A percentile compares a stretch with the other conserved stretches of the same genome.
Evolutionary conservation across 495 filamentous ascomycete species (phyloP).

Genomic region (Achaetomiella virescens): DNA sequence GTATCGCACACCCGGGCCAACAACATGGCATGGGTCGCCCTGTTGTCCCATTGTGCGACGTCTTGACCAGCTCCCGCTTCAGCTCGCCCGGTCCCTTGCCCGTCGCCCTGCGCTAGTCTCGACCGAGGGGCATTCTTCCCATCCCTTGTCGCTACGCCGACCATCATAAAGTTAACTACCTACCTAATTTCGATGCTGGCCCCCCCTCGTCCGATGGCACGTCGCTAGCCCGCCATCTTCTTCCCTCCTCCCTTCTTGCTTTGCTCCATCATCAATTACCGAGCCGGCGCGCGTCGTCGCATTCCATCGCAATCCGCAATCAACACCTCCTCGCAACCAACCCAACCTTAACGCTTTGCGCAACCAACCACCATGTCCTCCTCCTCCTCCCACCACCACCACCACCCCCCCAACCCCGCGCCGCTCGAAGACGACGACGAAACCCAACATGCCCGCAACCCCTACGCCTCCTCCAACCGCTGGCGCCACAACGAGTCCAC

Average conservation of each 20-base stretch:
- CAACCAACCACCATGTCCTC: not conserved
- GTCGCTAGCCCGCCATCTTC: not conserved
- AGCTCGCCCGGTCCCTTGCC: not conserved
- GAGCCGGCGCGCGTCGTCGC: too few relatives aligned
- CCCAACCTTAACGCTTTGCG: not conserved
- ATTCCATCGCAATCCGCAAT: too few relatives aligned
- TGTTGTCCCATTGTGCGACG: not conserved
- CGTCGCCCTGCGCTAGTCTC: not conserved
- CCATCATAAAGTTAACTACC: not conserved
- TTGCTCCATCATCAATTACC: constrained; percentile 1
- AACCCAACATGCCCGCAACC: constrained; percentile 33
- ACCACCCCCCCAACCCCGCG: not conserved
- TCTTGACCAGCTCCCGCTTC: not conserved
- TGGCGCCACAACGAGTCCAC: constrained; percentile 51
- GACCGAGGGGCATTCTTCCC: not conserved
- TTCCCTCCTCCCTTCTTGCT: not conserved
- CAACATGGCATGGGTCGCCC: too few relatives aligned
- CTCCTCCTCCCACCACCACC: not conserved
- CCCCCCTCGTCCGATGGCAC: not conserved
- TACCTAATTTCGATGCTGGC: too few relatives aligned
- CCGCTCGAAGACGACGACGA: constrained; percentile 13
- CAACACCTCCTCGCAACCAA: not conserved
- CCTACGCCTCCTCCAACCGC: constrained; percentile 40
- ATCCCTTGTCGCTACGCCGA: not conserved
- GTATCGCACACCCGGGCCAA: too few relatives aligned